Base-by-base conservation (phyloP, 1,284 basidiomycete genomes). In the Puccinia hordei region DNA sequence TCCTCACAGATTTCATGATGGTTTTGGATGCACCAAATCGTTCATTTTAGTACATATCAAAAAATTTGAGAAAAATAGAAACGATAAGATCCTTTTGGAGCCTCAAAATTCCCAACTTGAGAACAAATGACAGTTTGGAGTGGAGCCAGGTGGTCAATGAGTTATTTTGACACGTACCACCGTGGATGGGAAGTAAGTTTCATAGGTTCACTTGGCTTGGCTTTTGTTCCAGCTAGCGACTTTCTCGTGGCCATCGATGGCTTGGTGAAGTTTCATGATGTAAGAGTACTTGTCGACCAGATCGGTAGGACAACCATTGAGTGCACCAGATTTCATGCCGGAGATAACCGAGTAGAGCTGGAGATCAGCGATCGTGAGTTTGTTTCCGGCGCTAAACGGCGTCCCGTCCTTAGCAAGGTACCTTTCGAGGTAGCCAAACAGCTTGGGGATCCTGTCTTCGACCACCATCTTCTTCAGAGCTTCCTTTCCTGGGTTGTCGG, bases 181-280 rank as follows among this genome's bases (percentile, higher is more conserved):
- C 46, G 46, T 15, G 8, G 6, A 49, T 17, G 8, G 46, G 46
- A 19, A 49, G 46, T 15, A 19, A 19, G 17, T 49, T 19, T 4
- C 9, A 22, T 9, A 10, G 0, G 63, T 10, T 46, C n/a, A 66
- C 9, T 66, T 44, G n/a, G 53, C 53, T 41, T 73, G 51, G 10
- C 6, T 59, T 30, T 73, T 59, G 53, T 73, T 59, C 71, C 71
- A 73, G 53, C 71, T 73, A 30, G 53, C 53, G 53, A 73, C 53
- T 44, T 73, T 73, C 30, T 73, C 53, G 53, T 73, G 71, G n/a
- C 1, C 33, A 24, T 73, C 35, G 35, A 73, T 38, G 27, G 71
- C 71, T 27, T 73, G 71, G n/a, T 73, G 19, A 44, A 73, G 71
- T 19, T 73, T 73, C 30, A 10, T 15, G 33, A 59, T 15, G 38